These are phyloP conservation scores for Lolium multiflorum DNA, from an alignment of 176 grass and related monocot genomes.

Conservation along the genomic window DNA sequence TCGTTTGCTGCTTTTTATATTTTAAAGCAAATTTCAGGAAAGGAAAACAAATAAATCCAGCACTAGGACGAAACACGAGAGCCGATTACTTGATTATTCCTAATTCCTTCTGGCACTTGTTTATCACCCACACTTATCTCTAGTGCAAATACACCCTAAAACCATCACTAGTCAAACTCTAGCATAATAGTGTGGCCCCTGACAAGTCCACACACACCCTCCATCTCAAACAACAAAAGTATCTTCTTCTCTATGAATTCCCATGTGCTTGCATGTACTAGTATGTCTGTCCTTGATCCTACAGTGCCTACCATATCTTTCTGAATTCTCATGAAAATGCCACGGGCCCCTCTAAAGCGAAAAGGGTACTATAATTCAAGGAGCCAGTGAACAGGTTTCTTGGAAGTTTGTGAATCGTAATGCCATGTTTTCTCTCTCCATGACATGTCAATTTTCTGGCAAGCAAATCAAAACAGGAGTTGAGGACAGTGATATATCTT, in stretches of 20 bases:
- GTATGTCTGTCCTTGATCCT: not conserved
- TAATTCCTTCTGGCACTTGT: too few relatives aligned
- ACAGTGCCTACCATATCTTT: not conserved
- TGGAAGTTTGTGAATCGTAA: not conserved
- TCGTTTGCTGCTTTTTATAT: too few relatives aligned
- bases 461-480: not conserved
- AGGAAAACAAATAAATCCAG: not conserved
- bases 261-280: conserved; percentile 1
- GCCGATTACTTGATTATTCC: not conserved
- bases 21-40: not conserved
- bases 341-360: conserved; percentile 17
- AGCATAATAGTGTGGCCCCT: not conserved
- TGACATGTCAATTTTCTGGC: not conserved
- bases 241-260: not conserved
- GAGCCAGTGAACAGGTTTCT: not conserved
- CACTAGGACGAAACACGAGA: not conserved
- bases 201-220: not conserved
- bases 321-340: not conserved
- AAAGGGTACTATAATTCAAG: not conserved
- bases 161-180: too few relatives aligned
- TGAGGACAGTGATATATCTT: not conserved
- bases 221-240: not conserved
- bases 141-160: too few relatives aligned
- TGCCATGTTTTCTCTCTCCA: not conserved
- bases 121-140: not conserved